Conservation (phyloP, 331 rosid genomes). For the Spiraea crenata region DNA sequence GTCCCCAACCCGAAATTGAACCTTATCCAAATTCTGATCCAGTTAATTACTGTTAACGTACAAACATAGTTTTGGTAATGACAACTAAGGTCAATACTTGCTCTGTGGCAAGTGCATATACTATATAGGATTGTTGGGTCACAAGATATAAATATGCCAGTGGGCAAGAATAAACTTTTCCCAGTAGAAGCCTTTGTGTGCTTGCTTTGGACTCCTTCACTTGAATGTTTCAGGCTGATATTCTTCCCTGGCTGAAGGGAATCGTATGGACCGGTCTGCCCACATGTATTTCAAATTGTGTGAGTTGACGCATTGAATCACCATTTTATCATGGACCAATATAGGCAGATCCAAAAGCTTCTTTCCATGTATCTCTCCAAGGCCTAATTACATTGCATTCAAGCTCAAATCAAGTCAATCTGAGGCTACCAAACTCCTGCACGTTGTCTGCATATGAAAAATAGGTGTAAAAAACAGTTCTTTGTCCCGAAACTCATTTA, state of each 20-base stretch:
- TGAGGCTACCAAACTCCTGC: neutral
- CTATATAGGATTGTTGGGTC: no score
- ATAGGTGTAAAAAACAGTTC: no score
- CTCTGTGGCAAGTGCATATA: no score
- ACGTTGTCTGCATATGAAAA: neutral
- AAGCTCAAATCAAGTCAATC: neutral
- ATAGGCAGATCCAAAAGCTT: no score
- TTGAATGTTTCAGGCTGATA: neutral
- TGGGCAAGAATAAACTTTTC: slow-evolving; percentile 1
- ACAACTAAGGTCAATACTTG: no score
- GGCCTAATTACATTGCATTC: neutral
- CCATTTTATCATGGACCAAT: no score
- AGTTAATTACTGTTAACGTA: no score
- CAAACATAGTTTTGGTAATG: neutral
- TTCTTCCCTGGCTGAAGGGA: neutral
- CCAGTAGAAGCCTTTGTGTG: neutral
- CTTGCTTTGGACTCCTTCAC: neutral
- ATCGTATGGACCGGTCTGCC: slow-evolving; percentile 2
- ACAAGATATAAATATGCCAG: neutral
- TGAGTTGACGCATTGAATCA: neutral
- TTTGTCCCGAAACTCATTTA: no score
- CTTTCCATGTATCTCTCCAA: no score
- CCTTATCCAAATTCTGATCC: no score
- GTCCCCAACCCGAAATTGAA: no score
- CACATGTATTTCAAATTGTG: neutral